Base-by-base conservation (phyloP, 2,329 filamentous ascomycete species). In the Talaromyces sp. region DNA sequence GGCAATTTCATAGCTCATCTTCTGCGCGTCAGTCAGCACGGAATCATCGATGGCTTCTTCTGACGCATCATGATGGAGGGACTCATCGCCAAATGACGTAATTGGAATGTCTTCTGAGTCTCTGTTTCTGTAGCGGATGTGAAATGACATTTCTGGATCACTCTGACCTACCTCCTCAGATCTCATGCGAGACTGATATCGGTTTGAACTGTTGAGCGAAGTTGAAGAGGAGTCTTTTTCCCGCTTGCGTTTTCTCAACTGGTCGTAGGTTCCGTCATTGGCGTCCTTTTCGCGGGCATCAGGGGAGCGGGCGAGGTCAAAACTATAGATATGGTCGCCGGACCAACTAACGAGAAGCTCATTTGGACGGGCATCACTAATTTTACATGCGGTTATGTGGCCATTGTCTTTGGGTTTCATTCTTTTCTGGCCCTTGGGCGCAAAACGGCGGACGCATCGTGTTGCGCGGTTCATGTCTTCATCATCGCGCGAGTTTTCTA, bases 331-430 rank as follows among this genome's bases (percentile, higher is more conserved):
- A 63, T 85, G 80, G 63, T 88, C 85, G 24, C 84, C 85, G 21
- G 85, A 88, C 86, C 86, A 89, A 66, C 86, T 88, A 24, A 84
- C 86, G 14, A 89, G 73, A 67, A 89, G 82, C 67, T 89, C 86
- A 64, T 89, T 86, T 0, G 86, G 87, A 62, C 86, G 82, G 9
- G 84, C 84, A 72, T 89, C 85, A 65, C 85, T 88, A 67, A 89
- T 89, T 72, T 88, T 89, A 73, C 86, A 88, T 17, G 86, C 86
- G 2, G 86, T 89, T 67, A 89, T 89, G 66, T 89, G 86, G 4
- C 85, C 84, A 62, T 82, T 82, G 58, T 86, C 83, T 17, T 70
- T 67, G n/a, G 66, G 59, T 29, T 65, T 71, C 60, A 75, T 77
- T 51, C 77, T 76, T 59, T 76, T 76, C 71, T 84, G 80, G n/a